phyloP scores from a whole-genome alignment of 2,329 filamentous ascomycete genomes.

The Talaromyces funiculosus region DNA sequence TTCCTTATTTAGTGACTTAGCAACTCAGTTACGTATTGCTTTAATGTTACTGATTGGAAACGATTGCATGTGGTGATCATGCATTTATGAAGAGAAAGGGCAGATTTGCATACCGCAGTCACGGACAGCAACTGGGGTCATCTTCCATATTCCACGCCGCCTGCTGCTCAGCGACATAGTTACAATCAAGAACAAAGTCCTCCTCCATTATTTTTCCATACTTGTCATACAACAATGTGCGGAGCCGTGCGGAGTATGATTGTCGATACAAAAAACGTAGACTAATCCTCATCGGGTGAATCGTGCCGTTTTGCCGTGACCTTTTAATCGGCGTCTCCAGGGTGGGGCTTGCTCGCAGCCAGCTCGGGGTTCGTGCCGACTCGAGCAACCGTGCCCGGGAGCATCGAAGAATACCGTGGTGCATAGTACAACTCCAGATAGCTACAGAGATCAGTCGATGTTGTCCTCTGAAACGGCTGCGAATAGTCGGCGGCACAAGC shows the following conservation, averaged over 20 bases:
- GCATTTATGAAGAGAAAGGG: not conserved
- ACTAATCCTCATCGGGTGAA: not conserved
- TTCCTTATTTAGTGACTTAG: too few relatives aligned
- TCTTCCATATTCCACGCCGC: too few relatives aligned
- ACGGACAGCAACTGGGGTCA: too few relatives aligned
- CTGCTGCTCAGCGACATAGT: not conserved
- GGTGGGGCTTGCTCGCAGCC: not conserved
- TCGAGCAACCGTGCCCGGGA: conserved; percentile 1
- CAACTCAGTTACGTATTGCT: not conserved
- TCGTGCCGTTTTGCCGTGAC: not conserved
- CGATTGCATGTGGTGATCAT: not conserved
- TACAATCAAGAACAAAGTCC: not conserved
- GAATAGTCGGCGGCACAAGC: not conserved
- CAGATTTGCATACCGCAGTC: not conserved
- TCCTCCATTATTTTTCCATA: too few relatives aligned
- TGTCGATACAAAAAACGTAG: not conserved
- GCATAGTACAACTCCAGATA: too few relatives aligned
- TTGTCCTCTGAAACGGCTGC: not conserved
- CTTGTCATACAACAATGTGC: not conserved
- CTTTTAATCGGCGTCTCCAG: not conserved
- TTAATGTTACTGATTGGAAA: not conserved
- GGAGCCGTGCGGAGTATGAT: not conserved
- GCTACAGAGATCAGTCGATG: not conserved
- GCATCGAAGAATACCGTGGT: too few relatives aligned
- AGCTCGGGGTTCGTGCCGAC: conserved; percentile 1